Conservation (phyloP, 768 basidiomycete genomes). For the Phlegmacium glaucopus region DNA sequence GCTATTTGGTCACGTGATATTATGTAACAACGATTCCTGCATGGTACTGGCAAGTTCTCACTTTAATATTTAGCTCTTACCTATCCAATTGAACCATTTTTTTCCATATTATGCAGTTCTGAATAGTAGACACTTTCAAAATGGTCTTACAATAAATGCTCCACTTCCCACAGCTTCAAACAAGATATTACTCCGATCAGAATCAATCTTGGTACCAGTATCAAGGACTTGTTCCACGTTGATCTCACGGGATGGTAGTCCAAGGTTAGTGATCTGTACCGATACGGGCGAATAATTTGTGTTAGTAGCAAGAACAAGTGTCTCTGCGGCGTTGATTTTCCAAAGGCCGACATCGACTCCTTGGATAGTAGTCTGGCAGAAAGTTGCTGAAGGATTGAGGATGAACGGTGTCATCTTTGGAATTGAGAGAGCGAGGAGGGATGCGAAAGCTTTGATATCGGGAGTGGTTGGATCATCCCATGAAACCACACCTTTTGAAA, state of each 20-base stretch:
- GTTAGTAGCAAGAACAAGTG: slow-evolving; percentile 51
- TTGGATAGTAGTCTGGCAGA: slow-evolving; percentile 35
- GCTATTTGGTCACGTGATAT: background rate
- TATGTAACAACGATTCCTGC: too few relatives aligned
- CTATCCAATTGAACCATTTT: too few relatives aligned
- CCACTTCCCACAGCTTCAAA: too few relatives aligned
- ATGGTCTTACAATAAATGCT: too few relatives aligned
- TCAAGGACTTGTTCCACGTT: too few relatives aligned
- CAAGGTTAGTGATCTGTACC: slow-evolving; percentile 29
- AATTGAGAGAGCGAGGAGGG: slow-evolving; percentile 42
- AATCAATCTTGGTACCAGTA: too few relatives aligned
- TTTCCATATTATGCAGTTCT: too few relatives aligned
- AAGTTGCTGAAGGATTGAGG: slow-evolving; percentile 36
- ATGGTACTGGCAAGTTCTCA: too few relatives aligned
- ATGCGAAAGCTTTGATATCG: slow-evolving; percentile 52
- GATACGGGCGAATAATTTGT: slow-evolving; percentile 37
- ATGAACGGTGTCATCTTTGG: slow-evolving; percentile 45
- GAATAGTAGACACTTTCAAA: too few relatives aligned
- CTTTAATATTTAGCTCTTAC: too few relatives aligned
- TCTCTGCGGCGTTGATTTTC: slow-evolving; percentile 32
- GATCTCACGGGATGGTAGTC: too few relatives aligned
- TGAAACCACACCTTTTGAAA: slow-evolving; percentile 41
- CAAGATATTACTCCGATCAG: too few relatives aligned
- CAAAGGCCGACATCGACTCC: slow-evolving; percentile 52
- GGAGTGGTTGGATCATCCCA: slow-evolving; percentile 53